Evolutionary conservation across 192 early-diverging fungal genomes (phyloP).

Genomic region (Umbelopsis sp.): DNA sequence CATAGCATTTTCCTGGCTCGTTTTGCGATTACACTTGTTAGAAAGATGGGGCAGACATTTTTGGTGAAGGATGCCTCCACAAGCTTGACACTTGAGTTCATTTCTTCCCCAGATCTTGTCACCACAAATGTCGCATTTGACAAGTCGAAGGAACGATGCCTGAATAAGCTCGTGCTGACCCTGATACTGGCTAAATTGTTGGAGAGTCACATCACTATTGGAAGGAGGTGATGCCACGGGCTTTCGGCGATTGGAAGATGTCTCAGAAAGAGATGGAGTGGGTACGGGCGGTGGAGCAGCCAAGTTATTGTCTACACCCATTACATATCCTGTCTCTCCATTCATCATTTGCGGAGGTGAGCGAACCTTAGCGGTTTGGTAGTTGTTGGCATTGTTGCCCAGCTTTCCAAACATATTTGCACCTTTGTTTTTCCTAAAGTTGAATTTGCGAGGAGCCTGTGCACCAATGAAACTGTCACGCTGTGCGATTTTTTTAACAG

Average conservation of each 20-base stretch:
- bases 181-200: conserved; percentile 1
- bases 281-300: not conserved
- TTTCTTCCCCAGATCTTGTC: conserved; percentile 55
- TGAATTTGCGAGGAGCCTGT: conserved; percentile 52
- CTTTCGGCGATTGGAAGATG: conserved; percentile 6
- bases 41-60: conserved; percentile 42
- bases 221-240: not conserved
- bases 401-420: conserved; percentile 41
- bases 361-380: conserved; percentile 34
- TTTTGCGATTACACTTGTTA: conserved; percentile 27
- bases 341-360: conserved; percentile 30
- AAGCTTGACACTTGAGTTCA: conserved; percentile 51
- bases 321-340: not conserved
- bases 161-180: conserved; percentile 31
- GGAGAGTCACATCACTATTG: not conserved
- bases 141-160: conserved; percentile 40
- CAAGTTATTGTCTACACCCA: not conserved
- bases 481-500: conserved; percentile 31
- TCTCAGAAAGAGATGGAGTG: not conserved
- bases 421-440: conserved; percentile 57
- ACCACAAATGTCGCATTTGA: conserved; percentile 52
- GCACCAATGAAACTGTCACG: conserved; percentile 44
- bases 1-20: conserved; percentile 7
- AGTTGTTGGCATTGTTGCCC: not conserved
- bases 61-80: conserved; percentile 45